Evolutionary conservation across 2,329 filamentous ascomycete genomes (phyloP), one percentile per base, ranked within the genome.

Genomic region (Aspergillus sp.): DNA sequence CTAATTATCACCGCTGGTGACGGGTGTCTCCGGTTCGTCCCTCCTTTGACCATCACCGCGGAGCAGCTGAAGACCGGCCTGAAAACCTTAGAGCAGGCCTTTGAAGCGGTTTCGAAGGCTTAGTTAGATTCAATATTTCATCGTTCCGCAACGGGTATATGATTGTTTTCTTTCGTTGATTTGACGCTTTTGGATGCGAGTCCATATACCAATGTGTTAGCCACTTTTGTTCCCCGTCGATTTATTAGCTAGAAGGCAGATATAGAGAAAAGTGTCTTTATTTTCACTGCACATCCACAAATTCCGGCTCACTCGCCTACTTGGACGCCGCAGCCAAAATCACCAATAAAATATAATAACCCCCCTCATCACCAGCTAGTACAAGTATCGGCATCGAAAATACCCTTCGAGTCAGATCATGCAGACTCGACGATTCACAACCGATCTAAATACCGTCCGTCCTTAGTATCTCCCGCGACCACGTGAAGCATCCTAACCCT

Each of bases 21-120:
- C 31, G 96, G 98, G 71, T 97, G 93, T 8, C 77, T 99, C 65
- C 83, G 95, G 48, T 96, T 99, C 68, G 92, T 98, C 56, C 95
- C 95, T 33, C 90, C 91, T 60, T 78, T 99, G 69, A 86, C 87
- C 6, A 90, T 99, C 57, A 89, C 85, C 1, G 86, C 91, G 65
- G 84, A 84, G 24, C 90, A 97, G 82, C 95, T 98, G 64, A 80
- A 87, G 64, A 81, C 89, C 63, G 92, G 91, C 0, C 78, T 97
- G 73, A 77, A 79, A 43, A 92, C 96, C 53, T 72, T 98, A 59
- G 89, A 88, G 64, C 83, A 90, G 66, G 83, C 86, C 4, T 83
- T 89, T 76, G 75, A 78, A 39, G 82, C 77, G 40, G 82, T 86
- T 71, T 66, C 67, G 39, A 72, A 79, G 62, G 61, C 66, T 35